Conservation (phyloP, 805 yeast species). For the Kuraishia ogatae region DNA sequence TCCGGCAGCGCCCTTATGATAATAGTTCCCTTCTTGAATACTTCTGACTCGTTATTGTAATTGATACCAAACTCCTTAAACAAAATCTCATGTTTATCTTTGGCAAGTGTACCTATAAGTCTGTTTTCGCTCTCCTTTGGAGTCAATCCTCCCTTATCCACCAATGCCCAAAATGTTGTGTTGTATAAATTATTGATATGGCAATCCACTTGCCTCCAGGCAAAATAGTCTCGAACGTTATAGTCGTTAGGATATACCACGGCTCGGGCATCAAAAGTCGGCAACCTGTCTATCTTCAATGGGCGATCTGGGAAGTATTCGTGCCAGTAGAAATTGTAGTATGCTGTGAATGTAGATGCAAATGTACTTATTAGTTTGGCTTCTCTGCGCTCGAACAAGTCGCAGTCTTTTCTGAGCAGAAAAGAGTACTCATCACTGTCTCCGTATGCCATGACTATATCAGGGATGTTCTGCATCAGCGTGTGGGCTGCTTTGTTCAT, state of each 20-base stretch:
- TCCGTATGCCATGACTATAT: slow-evolving; percentile 78
- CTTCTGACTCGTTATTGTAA: slow-evolving; percentile 85
- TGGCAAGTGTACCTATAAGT: slow-evolving; percentile 68
- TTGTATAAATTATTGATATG: slow-evolving; percentile 93
- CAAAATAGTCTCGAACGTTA: slow-evolving; percentile 67
- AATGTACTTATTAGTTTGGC: slow-evolving; percentile 74
- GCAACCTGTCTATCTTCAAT: slow-evolving; percentile 47
- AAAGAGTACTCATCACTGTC: slow-evolving; percentile 94
- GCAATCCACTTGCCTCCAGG: slow-evolving; percentile 96
- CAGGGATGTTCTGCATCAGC: slow-evolving; percentile 58
- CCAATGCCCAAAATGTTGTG: slow-evolving; percentile 86
- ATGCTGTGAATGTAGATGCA: slow-evolving; percentile 73
- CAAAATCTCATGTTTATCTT: slow-evolving; percentile 84
- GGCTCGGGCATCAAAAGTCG: slow-evolving; percentile 88
- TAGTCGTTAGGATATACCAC: slow-evolving; percentile 67
- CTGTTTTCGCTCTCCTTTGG: slow-evolving; percentile 75
- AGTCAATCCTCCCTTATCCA: slow-evolving; percentile 55
- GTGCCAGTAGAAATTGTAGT: slow-evolving; percentile 65
- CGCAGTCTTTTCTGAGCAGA: slow-evolving; percentile 54
- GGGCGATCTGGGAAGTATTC: slow-evolving; percentile 42
- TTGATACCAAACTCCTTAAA: slow-evolving; percentile 74
- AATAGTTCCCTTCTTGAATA: slow-evolving; percentile 77
- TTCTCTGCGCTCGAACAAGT: slow-evolving; percentile 74
- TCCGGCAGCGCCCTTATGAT: slow-evolving; percentile 38
- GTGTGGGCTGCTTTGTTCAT: slow-evolving; percentile 77